Base-by-base conservation (phyloP, 495 filamentous ascomycete species). In the Neurospora sublineolata region DNA sequence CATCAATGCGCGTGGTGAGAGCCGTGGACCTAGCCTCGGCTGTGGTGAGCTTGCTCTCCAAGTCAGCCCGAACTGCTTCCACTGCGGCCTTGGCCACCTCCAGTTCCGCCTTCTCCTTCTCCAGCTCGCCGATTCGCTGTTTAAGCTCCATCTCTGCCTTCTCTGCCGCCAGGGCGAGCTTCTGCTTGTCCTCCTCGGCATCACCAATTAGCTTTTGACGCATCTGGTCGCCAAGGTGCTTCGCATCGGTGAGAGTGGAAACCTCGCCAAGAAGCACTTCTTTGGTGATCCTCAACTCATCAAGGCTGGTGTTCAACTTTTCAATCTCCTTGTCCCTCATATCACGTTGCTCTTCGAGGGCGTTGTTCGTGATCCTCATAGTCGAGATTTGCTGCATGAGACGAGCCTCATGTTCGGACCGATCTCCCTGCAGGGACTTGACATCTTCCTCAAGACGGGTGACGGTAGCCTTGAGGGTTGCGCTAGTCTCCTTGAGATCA, bases 311-410 rank as follows among this genome's bases (percentile, higher is more conserved):
- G 30, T 72, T 41, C 70, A 83, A 69, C n/a, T 75, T 74, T 64
- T 72, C 73, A 38, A 83, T 75, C 33, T 84, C 81, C 76, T 77
- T 78, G 74, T 82, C 80, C 40, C 79, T 78, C 70, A 70, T 72
- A 67, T 79, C 78, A 14, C 81, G 77, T 36, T 81, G 80, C 69
- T 74, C 78, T 70, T 84, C 76, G 38, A 83, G 78, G 64, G 76
- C 73, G 20, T 75, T 77, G 36, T 77, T 76, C 68, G 77, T 75
- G 46, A 75, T 72, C 58, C 81, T 80, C 2, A 85, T 74, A 18
- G 77, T 78, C 14, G 77, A 68, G 67, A 84, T 80, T 70, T 82
- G 79, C 33, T 76, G 77, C 18, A 76, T 70, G 42, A 82, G 76
- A 14, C 75, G 69, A 10, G 73, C 75, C 68, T 84, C 80, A 18